phyloP scores from a whole-genome alignment of 352 stramenopile species.

The Pythium plurisporium region DNA sequence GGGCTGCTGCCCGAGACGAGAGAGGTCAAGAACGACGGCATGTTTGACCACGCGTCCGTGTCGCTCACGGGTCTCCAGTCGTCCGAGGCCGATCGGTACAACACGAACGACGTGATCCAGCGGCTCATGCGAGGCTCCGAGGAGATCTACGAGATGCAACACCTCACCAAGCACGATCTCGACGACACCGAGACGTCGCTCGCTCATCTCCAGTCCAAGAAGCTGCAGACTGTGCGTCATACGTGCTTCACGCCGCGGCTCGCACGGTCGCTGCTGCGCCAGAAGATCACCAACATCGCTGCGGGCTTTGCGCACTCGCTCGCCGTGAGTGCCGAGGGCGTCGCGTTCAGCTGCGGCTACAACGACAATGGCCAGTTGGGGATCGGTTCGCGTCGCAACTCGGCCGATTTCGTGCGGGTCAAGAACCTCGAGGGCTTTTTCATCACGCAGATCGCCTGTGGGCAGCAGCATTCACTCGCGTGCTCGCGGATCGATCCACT shows the following conservation, averaged over 20 bases:
- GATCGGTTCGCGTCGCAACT: constrained; percentile 56
- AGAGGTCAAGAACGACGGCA: constrained; percentile 38
- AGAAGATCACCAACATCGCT: constrained; percentile 43
- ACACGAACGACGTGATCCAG: constrained; percentile 51
- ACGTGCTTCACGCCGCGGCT: constrained; percentile 45
- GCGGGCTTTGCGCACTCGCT: constrained; percentile 78
- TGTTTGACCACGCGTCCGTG: constrained; percentile 49
- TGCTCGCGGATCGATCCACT: constrained; percentile 29
- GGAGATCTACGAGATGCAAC: constrained; percentile 51
- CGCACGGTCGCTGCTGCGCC: constrained; percentile 35
- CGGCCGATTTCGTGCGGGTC: constrained; percentile 55
- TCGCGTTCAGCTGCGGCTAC: constrained; percentile 75
- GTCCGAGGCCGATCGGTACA: constrained; percentile 22
- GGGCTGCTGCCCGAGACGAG: constrained; percentile 57
- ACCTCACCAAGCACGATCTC: constrained; percentile 25
- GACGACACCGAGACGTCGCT: constrained; percentile 23
- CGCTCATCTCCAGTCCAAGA: constrained; percentile 27
- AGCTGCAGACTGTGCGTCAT: constrained; percentile 55
- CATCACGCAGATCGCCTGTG: constrained; percentile 64
- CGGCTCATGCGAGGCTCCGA: constrained; percentile 63
- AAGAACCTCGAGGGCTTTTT: constrained; percentile 40
- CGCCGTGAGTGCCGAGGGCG: constrained; percentile 42
- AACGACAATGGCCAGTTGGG: constrained; percentile 81
- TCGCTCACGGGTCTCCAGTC: constrained; percentile 46
- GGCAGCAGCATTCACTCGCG: constrained; percentile 74